Percentiles rank a stretch among this genome's conserved stretches.
phyloP scores from a whole-genome alignment of 768 basidiomycete genomes.

The Trichaptum fuscoviolaceum region DNA sequence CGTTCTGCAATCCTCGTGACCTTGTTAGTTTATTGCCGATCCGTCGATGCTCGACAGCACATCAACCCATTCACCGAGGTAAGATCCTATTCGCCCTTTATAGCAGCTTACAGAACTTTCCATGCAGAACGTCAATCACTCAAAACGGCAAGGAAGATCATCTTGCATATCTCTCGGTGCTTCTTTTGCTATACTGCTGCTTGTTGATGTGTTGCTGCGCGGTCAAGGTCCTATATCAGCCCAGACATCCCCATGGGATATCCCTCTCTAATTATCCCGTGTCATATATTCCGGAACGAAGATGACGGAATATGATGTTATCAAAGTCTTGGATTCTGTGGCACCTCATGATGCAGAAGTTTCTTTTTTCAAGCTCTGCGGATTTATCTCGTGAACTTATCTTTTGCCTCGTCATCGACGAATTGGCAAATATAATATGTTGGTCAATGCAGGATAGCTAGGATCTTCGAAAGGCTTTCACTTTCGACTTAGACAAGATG shows the following conservation, averaged over 20 bases:
- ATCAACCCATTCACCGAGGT: not conserved
- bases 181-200: too few species aligned
- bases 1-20: not conserved
- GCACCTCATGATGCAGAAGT: not conserved
- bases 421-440: not conserved
- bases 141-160: not conserved
- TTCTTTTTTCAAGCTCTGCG: not conserved
- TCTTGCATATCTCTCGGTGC: not conserved
- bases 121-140: not conserved
- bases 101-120: not conserved
- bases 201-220: too few species aligned
- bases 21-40: not conserved
- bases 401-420: not conserved
- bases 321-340: not conserved
- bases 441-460: not conserved
- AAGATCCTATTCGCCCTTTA: not conserved
- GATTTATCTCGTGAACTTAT: not conserved
- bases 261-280: not conserved
- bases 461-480: not conserved
- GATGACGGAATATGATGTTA: not conserved
- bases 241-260: not conserved
- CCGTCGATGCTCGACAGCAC: not conserved
- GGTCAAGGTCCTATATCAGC: not conserved
- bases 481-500: slow-evolving; percentile 8
- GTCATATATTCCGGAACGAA: not conserved